phyloP scores from a whole-genome alignment of 2,329 filamentous ascomycete genomes.

The Alternaria gaisen region DNA sequence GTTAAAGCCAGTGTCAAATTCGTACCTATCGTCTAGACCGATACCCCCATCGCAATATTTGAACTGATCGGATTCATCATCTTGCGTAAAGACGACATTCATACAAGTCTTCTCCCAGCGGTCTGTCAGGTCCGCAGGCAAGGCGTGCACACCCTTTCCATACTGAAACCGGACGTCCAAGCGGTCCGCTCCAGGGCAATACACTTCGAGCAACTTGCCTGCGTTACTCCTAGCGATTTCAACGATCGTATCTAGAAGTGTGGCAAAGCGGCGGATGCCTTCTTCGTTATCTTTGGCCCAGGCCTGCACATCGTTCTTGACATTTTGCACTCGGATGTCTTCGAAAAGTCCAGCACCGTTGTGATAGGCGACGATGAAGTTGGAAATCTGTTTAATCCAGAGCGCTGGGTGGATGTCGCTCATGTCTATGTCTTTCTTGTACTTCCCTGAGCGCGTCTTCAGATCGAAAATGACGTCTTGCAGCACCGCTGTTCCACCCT shows the following conservation, averaged over 20 bases:
- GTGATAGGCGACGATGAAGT: slow-evolving; percentile 63
- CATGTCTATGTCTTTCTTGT: slow-evolving; percentile 48
- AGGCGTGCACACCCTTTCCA: slow-evolving; percentile 33
- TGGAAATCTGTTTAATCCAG: slow-evolving; percentile 62
- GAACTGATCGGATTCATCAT: slow-evolving; percentile 4
- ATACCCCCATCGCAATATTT: background rate
- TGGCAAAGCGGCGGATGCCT: slow-evolving; percentile 36
- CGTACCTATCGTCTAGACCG: slow-evolving; percentile 1
- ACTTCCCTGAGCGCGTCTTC: slow-evolving; percentile 58
- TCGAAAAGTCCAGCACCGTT: slow-evolving; percentile 53
- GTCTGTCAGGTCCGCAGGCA: slow-evolving; percentile 26
- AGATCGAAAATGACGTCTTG: slow-evolving; percentile 61
- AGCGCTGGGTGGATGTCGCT: slow-evolving; percentile 55
- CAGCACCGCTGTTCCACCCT: slow-evolving; percentile 41
- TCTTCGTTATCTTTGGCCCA: slow-evolving; percentile 56
- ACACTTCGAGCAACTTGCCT: slow-evolving; percentile 45
- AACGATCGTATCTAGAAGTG: slow-evolving; percentile 45
- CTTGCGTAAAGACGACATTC: background rate
- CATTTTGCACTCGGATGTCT: slow-evolving; percentile 52
- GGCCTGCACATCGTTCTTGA: slow-evolving; percentile 45
- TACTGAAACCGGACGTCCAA: slow-evolving; percentile 50
- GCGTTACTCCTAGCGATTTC: slow-evolving; percentile 30
- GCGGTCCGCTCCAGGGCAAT: slow-evolving; percentile 35
- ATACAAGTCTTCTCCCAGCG: slow-evolving; percentile 18
- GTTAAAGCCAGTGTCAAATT: slow-evolving; percentile 18